A percentile compares a stretch with the other conserved stretches of the same genome.
Conservation (phyloP, 495 filamentous ascomycete genomes). For the Podospora didyma region DNA sequence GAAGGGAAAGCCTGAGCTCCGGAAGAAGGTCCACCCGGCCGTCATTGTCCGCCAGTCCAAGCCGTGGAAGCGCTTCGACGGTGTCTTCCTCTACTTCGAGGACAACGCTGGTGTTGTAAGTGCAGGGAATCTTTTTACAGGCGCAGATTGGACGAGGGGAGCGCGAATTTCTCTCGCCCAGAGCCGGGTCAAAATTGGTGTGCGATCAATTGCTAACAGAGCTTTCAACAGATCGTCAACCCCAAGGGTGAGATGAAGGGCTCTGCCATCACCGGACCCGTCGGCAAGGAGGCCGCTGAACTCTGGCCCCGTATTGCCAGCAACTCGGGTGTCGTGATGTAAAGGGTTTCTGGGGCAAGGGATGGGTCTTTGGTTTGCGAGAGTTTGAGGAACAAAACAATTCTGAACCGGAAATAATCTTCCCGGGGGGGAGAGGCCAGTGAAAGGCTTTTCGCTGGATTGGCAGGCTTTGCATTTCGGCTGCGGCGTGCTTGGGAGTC, state of each 20-base stretch:
- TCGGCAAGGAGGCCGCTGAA: conserved; percentile 99
- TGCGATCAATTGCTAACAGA: neutral
- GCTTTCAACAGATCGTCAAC: conserved; percentile 86
- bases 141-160: neutral
- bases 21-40: conserved; percentile 99
- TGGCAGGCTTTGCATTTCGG: conserved; percentile 37
- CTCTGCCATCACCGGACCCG: conserved; percentile 96
- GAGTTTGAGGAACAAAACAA: conserved; percentile 24
- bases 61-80: conserved; percentile 96
- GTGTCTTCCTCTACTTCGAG: conserved; percentile 99
- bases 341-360: conserved; percentile 41
- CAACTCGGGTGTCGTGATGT: conserved; percentile 99
- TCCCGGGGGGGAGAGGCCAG: conserved; percentile 20
- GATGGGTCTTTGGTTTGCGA: conserved; percentile 21
- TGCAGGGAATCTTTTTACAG: conserved; percentile 19
- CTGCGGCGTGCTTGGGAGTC: conserved; percentile 36
- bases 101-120: conserved; percentile 98
- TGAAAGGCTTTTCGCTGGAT: conserved; percentile 24
- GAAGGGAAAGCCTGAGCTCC: conserved; percentile 98
- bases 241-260: conserved; percentile 99
- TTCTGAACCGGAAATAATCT: conserved; percentile 18
- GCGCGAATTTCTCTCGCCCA: neutral
- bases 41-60: conserved; percentile 98
- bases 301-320: conserved; percentile 99
- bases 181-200: neutral